Evolutionary conservation across 2,329 filamentous ascomycete species (phyloP).

Genomic region (Neopestalotiopsis rosae): DNA sequence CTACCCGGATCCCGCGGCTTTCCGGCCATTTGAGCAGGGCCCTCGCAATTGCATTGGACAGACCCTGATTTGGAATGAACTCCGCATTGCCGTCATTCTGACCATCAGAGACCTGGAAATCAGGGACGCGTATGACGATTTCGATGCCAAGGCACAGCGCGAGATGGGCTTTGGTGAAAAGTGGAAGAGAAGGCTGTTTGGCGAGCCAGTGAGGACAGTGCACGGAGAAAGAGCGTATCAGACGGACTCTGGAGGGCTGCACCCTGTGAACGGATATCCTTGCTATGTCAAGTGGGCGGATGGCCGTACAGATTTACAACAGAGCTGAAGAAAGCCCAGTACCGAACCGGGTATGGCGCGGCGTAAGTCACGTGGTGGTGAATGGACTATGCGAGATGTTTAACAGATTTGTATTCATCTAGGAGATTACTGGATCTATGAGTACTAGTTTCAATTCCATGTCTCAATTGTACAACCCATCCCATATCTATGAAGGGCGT

Average conservation of each 20-base stretch:
- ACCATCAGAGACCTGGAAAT: constrained; percentile 16
- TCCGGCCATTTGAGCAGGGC: constrained; percentile 23
- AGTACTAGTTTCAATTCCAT: too few species aligned
- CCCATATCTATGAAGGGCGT: too few species aligned
- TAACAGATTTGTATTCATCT: too few species aligned
- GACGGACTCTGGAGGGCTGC: constrained; percentile 19
- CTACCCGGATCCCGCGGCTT: constrained; percentile 13
- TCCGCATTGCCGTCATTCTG: constrained; percentile 13
- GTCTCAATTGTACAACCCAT: too few species aligned
- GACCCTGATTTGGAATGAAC: constrained; percentile 10
- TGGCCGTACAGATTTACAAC: background rate
- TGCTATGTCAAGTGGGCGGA: constrained; percentile 19
- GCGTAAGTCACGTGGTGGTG: too few species aligned
- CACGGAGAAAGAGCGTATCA: constrained; percentile 22
- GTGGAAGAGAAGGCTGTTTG: background rate
- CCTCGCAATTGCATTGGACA: constrained; percentile 23
- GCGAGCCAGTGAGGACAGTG: constrained; percentile 11
- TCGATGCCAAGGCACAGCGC: constrained; percentile 16
- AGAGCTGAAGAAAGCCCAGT: background rate
- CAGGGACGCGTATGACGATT: constrained; percentile 20
- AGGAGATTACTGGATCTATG: too few species aligned
- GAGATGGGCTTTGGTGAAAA: background rate
- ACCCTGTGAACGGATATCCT: constrained; percentile 21
- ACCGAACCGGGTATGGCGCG: too few species aligned
- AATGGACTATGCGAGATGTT: too few species aligned